Base-by-base conservation (phyloP, 208 protist species). In the Leishmania amazonensis region DNA sequence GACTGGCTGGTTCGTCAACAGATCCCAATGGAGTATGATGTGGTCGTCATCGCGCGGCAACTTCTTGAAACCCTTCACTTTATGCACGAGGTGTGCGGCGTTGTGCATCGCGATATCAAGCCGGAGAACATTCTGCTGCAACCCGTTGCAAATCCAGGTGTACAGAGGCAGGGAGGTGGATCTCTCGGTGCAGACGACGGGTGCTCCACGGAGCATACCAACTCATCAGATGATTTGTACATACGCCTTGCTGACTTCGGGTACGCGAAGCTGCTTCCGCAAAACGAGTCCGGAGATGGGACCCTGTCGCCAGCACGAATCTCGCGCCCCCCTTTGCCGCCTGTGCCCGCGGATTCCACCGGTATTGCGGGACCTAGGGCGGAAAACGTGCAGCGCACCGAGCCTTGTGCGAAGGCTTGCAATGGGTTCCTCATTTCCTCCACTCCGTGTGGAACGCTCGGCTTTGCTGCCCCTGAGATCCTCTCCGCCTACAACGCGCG, bases 41-140 rank as follows among this genome's bases (percentile, higher is more conserved):
- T 91, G 4, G 82, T 79, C 8, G 81, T 83, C 76, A 86, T 90
- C 53, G 87, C 87, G 28, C 81, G 83, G 7, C 87, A 90, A 65
- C 87, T 90, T n/a, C 79, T 92, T 13, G 73, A 82, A 31, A 88
- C 86, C 28, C 81, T 94, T 40, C 73, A 88, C 45, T 89, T 84
- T 65, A 86, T 94, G 81, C 89, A 92, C 81, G 85, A 91, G 45
- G 81, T 83, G 15, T 87, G 88, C 78, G 86, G 87, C 21, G 81
- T 90, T 40, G 88, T 99, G 21, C 98, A 99, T 86, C 93, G 98
- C 35, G 98, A 99, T 84, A 99, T 99, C 76, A 99, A 99, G 75
- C 97, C 96, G n/a, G 96, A 98, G 87, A 98, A 98, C 77, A 97
- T 98, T 81, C 65, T 90, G 75, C 78, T 88, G 83, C 78, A 86